Conservation (phyloP, 805 yeast genomes). For the Candida lessepsii region DNA sequence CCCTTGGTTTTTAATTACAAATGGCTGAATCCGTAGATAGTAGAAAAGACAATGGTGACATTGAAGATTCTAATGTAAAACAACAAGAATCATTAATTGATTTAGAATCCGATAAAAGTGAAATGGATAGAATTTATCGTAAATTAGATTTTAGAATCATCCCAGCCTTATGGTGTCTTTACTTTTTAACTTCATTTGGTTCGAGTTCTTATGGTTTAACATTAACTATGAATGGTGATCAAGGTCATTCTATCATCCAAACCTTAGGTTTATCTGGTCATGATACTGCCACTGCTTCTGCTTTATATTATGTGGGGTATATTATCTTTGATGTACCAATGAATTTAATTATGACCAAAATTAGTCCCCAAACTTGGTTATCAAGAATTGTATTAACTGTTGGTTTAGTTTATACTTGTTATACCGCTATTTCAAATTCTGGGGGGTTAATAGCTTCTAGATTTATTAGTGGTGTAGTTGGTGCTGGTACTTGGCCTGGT, state of each 20-base stretch:
- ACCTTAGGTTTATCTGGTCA: slow-evolving; percentile 51
- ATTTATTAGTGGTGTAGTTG: slow-evolving; percentile 70
- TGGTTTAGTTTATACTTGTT: slow-evolving; percentile 76
- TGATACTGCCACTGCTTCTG: slow-evolving; percentile 71
- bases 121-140: slow-evolving; percentile 55
- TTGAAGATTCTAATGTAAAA: background rate
- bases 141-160: slow-evolving; percentile 69
- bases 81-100: background rate
- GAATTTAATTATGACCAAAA: slow-evolving; percentile 79
- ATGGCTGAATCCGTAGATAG: slow-evolving; percentile 3
- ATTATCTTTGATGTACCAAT: slow-evolving; percentile 85
- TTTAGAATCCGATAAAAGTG: slow-evolving; percentile 17
- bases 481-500: slow-evolving; percentile 92
- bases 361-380: slow-evolving; percentile 84
- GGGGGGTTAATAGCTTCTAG: slow-evolving; percentile 69
- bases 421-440: slow-evolving; percentile 54
- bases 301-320: slow-evolving; percentile 78
- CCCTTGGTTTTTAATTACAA: background rate
- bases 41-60: background rate
- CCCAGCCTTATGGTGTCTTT: slow-evolving; percentile 79
- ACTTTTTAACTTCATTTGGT: slow-evolving; percentile 78
- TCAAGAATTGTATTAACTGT: slow-evolving; percentile 73
- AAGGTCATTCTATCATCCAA: slow-evolving; percentile 59
- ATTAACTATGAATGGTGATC: slow-evolving; percentile 68
- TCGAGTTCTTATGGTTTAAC: slow-evolving; percentile 74